These are phyloP conservation scores for Neolentinus lepideus DNA, from an alignment of 1,284 basidiomycete genomes.

Conservation along the genomic window DNA sequence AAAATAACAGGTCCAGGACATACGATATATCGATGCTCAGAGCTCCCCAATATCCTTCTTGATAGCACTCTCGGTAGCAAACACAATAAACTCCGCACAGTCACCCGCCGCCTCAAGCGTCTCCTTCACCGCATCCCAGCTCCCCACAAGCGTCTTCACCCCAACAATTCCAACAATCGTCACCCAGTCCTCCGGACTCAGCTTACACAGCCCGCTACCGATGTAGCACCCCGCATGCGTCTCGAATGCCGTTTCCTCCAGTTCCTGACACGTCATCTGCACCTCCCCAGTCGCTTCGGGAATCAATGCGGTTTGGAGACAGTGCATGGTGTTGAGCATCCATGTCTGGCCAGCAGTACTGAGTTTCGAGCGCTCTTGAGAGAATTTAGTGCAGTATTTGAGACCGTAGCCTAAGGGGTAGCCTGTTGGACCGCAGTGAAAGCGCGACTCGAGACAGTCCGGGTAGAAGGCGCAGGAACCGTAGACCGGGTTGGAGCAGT, in stretches of 20 bases:
- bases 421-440: conserved; percentile 32
- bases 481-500: conserved; percentile 27
- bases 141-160: conserved; percentile 23
- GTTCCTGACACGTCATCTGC: conserved; percentile 23
- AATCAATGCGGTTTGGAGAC: conserved; percentile 33
- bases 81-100: conserved; percentile 21
- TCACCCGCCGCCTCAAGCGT: conserved; percentile 19
- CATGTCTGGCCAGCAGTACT: conserved; percentile 28
- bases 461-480: conserved; percentile 36
- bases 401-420: conserved; percentile 36
- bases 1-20: no score
- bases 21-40: neutral
- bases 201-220: conserved; percentile 29
- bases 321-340: conserved; percentile 39
- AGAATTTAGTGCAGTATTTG: conserved; percentile 31
- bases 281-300: conserved; percentile 22
- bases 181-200: conserved; percentile 27
- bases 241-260: conserved; percentile 29
- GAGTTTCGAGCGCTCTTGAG: conserved; percentile 18
- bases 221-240: conserved; percentile 34
- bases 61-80: neutral
- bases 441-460: conserved; percentile 34
- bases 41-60: neutral
- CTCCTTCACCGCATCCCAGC: conserved; percentile 23
- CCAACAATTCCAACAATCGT: conserved; percentile 30